phyloP scores from a whole-genome alignment of 345 rosid species.

The Eucalyptus caleyi region DNA sequence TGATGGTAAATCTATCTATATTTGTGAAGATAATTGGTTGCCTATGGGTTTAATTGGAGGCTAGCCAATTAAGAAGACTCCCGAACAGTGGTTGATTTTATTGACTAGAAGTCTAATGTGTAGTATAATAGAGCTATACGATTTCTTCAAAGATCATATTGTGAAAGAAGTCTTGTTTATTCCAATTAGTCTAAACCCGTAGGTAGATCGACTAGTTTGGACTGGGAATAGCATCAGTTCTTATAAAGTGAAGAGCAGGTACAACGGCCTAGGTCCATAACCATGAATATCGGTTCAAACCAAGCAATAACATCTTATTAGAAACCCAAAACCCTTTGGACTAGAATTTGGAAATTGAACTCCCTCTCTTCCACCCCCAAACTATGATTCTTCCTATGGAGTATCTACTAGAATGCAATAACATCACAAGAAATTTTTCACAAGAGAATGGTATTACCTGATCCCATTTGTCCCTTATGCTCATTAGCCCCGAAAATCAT shows the following conservation, averaged over 20 bases:
- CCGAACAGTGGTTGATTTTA: neutral
- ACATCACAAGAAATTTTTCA: neutral
- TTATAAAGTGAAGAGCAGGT: neutral
- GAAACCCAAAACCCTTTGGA: neutral
- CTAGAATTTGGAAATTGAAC: neutral
- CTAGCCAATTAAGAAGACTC: neutral
- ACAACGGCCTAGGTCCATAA: neutral
- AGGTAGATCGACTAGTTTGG: neutral
- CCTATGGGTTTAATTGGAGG: neutral
- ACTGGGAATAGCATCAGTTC: neutral
- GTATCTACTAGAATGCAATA: neutral
- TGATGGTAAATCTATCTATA: neutral
- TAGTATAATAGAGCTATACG: no score
- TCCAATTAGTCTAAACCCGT: neutral
- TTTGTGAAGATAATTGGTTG: neutral
- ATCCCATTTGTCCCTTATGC: neutral
- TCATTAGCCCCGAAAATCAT: neutral
- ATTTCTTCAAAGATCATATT: no score
- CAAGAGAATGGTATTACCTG: neutral
- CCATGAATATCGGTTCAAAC: neutral
- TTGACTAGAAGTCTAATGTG: no score
- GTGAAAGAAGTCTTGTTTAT: no score
- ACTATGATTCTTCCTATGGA: neutral
- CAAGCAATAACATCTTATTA: neutral
- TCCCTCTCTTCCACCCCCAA: neutral